A percentile compares a stretch with the other conserved stretches of the same genome.
phyloP scores from a whole-genome alignment of 768 basidiomycete genomes.

The Artomyces pyxidatus region DNA sequence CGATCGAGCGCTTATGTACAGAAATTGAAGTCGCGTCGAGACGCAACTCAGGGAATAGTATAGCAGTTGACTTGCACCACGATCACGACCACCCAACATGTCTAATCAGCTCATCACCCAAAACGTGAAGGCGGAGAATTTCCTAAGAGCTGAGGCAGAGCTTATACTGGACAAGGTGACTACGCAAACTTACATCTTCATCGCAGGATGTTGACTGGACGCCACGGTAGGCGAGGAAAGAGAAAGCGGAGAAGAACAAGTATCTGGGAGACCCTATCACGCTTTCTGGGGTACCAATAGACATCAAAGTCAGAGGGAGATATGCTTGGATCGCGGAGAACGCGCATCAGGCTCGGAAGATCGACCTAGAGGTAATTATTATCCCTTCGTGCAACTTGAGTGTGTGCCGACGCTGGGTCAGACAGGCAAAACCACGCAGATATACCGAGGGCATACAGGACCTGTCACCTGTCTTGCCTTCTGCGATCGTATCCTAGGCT shows the following conservation, averaged over 20 bases:
- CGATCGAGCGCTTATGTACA: no score
- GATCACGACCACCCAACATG: background rate
- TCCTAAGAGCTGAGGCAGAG: conserved; percentile 31
- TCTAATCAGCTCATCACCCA: background rate
- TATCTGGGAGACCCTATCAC: conserved; percentile 72
- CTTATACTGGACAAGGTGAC: conserved; percentile 50
- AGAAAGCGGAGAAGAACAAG: conserved; percentile 66
- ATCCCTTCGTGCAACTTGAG: background rate
- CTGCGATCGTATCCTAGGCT: conserved; percentile 33
- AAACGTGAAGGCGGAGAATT: background rate
- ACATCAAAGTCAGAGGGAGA: conserved; percentile 53
- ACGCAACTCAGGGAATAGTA: no score
- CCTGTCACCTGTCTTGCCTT: conserved; percentile 85
- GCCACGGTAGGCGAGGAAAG: conserved; percentile 55
- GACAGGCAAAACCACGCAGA: conserved; percentile 72
- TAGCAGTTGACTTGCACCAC: no score
- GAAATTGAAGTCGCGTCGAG: no score
- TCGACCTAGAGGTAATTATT: conserved; percentile 63
- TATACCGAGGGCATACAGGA: conserved; percentile 79
- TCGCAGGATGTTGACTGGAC: no score
- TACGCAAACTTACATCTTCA: conserved; percentile 1
- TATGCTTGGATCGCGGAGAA: conserved; percentile 87
- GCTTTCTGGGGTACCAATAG: conserved; percentile 67
- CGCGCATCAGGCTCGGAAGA: conserved; percentile 60
- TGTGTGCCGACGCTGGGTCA: no score